Evolutionary conservation across 2,329 filamentous ascomycete species (phyloP).

Genomic region (Talaromyces sp.): DNA sequence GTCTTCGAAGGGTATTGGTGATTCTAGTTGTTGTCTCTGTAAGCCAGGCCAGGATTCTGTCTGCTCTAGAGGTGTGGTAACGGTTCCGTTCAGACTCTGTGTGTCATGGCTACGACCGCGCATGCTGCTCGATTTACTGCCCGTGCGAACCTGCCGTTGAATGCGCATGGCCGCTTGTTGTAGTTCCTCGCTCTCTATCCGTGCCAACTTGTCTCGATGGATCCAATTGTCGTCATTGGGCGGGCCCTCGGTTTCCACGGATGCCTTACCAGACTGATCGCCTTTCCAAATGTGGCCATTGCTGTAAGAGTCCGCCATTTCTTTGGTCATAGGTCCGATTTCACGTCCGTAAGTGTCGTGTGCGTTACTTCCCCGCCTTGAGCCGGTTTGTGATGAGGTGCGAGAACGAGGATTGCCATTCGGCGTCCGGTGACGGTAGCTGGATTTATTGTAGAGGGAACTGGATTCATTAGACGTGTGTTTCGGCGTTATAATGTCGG

Average conservation of each 20-base stretch:
- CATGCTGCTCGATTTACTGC: conserved; percentile 36
- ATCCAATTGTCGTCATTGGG: conserved; percentile 48
- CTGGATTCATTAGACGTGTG: conserved; percentile 41
- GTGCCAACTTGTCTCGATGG: conserved; percentile 51
- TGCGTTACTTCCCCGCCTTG: conserved; percentile 23
- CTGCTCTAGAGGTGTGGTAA: conserved; percentile 31
- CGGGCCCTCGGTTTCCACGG: conserved; percentile 27
- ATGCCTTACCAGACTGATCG: conserved; percentile 24
- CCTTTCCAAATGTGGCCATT: conserved; percentile 22
- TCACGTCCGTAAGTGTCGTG: conserved; percentile 28
- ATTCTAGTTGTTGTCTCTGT: conserved; percentile 31
- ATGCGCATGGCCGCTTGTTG: conserved; percentile 49
- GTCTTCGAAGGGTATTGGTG: conserved; percentile 38
- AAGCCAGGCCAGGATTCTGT: conserved; percentile 37
- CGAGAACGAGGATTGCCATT: conserved; percentile 35
- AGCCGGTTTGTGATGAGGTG: conserved; percentile 31
- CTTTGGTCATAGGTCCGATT: conserved; percentile 32
- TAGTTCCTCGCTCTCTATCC: conserved; percentile 52
- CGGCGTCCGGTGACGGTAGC: conserved; percentile 31
- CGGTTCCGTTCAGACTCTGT: conserved; percentile 31
- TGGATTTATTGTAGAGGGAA: conserved; percentile 30
- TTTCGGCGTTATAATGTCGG: conserved; percentile 15
- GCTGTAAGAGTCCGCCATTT: conserved; percentile 26
- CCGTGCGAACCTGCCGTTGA: conserved; percentile 38
- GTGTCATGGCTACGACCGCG: conserved; percentile 41